Percentiles rank a stretch among this genome's conserved stretches.
Conservation (phyloP, 495 filamentous ascomycete species). For the Tuber melanosporum region DNA sequence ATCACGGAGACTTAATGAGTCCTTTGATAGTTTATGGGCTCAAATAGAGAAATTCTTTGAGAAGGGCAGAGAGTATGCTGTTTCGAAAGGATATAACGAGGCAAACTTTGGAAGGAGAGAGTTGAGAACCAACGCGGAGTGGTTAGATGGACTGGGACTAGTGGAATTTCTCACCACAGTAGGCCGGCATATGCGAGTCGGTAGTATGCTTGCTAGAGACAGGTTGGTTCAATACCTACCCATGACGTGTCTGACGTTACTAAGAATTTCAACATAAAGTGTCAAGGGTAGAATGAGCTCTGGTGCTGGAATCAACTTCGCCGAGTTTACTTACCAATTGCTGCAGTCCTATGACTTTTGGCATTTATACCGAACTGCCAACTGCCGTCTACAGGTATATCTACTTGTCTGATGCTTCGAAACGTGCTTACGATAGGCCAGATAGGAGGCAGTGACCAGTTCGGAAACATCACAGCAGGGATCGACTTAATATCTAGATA, state of each 20-base stretch:
- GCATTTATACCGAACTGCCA: slow-evolving; percentile 59
- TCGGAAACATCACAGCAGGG: slow-evolving; percentile 88
- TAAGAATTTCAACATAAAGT: slow-evolving; percentile 44
- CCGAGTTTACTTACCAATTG: slow-evolving; percentile 87
- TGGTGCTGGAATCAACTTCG: slow-evolving; percentile 85
- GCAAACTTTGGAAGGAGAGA: slow-evolving; percentile 58
- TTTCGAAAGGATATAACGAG: slow-evolving; percentile 55
- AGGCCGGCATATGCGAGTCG: slow-evolving; percentile 65
- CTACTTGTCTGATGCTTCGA: neutral
- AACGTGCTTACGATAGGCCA: slow-evolving; percentile 50
- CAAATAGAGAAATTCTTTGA: slow-evolving; percentile 73
- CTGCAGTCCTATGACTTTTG: slow-evolving; percentile 98
- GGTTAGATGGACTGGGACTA: slow-evolving; percentile 65
- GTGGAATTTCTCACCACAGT: slow-evolving; percentile 66
- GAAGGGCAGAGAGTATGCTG: slow-evolving; percentile 59
- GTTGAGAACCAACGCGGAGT: slow-evolving; percentile 69
- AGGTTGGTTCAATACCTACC: slow-evolving; percentile 56
- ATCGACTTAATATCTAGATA: slow-evolving; percentile 60
- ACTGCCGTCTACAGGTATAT: slow-evolving; percentile 41
- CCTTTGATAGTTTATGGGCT: slow-evolving; percentile 67
- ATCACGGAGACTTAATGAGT: slow-evolving; percentile 54
- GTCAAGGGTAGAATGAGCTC: slow-evolving; percentile 74
- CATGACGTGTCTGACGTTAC: neutral
- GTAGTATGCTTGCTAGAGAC: slow-evolving; percentile 80
- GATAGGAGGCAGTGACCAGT: slow-evolving; percentile 93